Evolutionary conservation across 371 early-diverging fungal genomes (phyloP), one percentile per base, ranked within the genome.

Genomic region (Mycotypha africana): DNA sequence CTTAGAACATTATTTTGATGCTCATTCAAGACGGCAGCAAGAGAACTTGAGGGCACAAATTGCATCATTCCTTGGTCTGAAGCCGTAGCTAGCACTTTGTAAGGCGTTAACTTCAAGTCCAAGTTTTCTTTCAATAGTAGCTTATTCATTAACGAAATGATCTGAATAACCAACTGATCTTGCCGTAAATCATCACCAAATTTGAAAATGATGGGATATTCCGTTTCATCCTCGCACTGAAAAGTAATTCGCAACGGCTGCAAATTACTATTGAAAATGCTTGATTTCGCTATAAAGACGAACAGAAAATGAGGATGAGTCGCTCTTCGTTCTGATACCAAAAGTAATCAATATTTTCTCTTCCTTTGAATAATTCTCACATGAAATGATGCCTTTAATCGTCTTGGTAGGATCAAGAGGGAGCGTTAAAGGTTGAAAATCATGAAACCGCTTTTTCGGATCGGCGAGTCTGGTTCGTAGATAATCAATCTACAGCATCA

Each of bases 121-220:
- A 98, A 70, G 55, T 93, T 97, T 56, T 97, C 96, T 54, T 93
- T 92, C 26, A 86, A 80, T 37, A 97, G 63, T 19, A 98, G 71
- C 45, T 83, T 79, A 62, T 98, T 95, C 95, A 98, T 97, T 21
- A 98, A 72, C 1, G 87, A 88, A 45, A 97, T 92, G 41, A 97
- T 85, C 61, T 97, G 97, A 32, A 98, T 89, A 4, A 95, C 93
- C 20, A 98, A 74, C 62, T 97, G 97, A 73, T 98, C 98, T 70
- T 98, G 98, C 22, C 97, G 70, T 64, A 98, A 65, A 56, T 98
- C 98, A 62, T 98, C 98, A 4, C 98, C 98, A 0, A 82, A 74
- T 62, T 98, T 98, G 78, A 94, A 96, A 3, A 98, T 95, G 8
- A 92, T 79, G 2, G 88, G 85, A 52, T 93, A 93, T 62, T 89